Base-by-base conservation (phyloP, 345 rosid genomes). In the Arabidopsis thaliana region DNA sequence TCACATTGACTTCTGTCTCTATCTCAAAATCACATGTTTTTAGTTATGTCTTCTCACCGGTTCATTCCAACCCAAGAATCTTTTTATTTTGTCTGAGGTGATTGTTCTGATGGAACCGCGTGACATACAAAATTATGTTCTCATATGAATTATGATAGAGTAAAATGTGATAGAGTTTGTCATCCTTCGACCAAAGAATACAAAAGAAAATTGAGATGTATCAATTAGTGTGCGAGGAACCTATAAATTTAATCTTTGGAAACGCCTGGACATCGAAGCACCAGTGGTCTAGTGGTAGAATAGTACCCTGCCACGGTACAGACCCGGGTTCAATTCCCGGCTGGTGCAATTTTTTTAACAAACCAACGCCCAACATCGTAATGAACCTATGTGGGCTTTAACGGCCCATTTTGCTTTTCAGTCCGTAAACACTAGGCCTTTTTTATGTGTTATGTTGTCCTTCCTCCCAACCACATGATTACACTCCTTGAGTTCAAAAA, bases 281-380 rank as follows among this genome's bases (percentile, higher is more conserved):
- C 82, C 81, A 69, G 82, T 75, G 82, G 81, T 78, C 80, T 72
- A 75, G 82, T 82, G 85, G 70, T 80, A 75, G 73, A 82, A 82
- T 79, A 77, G 82, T 86, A 88, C 87, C 89, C 83, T 88, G 86
- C 88, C 83, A 85, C 87, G 83, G 88, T 86, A 81, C 84, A 83
- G 87, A 82, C 90, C 90, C 86, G 85, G 85, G 90, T 85, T 85
- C 85, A 82, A 86, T 85, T 83, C 85, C 89, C 76, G 52, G 76
- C 76, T 72, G 69, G 76, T 71, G 75, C 68, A 72, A 0, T 13
- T 23, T 1, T 69, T 56, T 55, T 2, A 5, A 13, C n/a, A n/a
- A 48, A 38, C 6, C 22, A 12, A 32, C 9, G 20, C 20, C 20
- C 2, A 3, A 23, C 25, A 4, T 2, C 16, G 7, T 14, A 13